Evolutionary conservation across 2,329 filamentous ascomycete species (phyloP).

Genomic region (Trichoderma sp.): DNA sequence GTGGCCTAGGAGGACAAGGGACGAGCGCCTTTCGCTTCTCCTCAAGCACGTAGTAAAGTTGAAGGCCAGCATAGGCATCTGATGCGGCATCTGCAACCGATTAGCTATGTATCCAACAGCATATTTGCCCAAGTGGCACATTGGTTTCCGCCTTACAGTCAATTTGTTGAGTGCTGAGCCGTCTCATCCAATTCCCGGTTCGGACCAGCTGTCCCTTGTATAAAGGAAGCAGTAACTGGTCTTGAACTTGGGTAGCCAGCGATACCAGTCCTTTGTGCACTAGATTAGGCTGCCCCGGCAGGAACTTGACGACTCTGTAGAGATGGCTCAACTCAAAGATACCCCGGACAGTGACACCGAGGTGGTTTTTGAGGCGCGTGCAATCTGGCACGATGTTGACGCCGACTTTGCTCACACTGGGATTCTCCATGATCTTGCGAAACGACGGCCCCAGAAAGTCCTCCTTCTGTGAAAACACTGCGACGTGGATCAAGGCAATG

Average conservation of each 20-base stretch:
- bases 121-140: background rate
- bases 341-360: conserved; percentile 62
- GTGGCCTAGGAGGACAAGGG: conserved; percentile 68
- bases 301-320: conserved; percentile 71
- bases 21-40: conserved; percentile 61
- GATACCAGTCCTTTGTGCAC: conserved; percentile 66
- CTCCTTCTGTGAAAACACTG: conserved; percentile 50
- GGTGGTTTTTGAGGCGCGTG: conserved; percentile 62
- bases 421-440: conserved; percentile 67
- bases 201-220: conserved; percentile 70
- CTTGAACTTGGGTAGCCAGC: conserved; percentile 66
- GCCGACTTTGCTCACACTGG: conserved; percentile 68
- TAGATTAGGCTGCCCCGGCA: conserved; percentile 44
- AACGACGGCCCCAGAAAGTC: conserved; percentile 70
- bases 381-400: conserved; percentile 71
- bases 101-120: background rate
- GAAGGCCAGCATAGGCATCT: conserved; percentile 76
- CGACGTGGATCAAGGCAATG: conserved; percentile 79
- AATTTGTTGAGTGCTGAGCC: conserved; percentile 62
- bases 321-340: conserved; percentile 81
- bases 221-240: conserved; percentile 69
- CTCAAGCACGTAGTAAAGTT: conserved; percentile 71
- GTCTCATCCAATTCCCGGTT: conserved; percentile 68
- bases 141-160: conserved; percentile 52
- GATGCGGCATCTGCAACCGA: conserved; percentile 63